phyloP scores from a whole-genome alignment of 345 rosid species.

The Euclidium syriacum region DNA sequence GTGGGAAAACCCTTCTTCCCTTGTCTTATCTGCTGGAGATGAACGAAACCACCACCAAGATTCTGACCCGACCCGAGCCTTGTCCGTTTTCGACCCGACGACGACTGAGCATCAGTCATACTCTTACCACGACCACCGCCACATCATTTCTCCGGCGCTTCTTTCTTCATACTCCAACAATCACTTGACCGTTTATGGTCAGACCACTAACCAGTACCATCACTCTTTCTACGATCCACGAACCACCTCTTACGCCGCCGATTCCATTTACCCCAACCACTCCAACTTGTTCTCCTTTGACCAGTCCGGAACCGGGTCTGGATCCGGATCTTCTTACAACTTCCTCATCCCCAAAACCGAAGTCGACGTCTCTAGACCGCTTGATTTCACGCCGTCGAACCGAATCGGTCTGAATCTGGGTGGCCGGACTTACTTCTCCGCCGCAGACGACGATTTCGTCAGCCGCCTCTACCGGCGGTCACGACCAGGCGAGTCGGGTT shows the following conservation, averaged over 20 bases:
- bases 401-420: conserved; percentile 89
- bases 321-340: conserved; percentile 14
- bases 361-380: conserved; percentile 41
- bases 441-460: conserved; percentile 86
- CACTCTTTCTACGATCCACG: conserved; percentile 48
- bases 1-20: conserved; percentile 65
- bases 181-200: conserved; percentile 16
- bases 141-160: conserved; percentile 26
- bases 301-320: neutral
- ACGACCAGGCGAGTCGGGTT: conserved; percentile 49
- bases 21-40: conserved; percentile 37
- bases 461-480: conserved; percentile 83
- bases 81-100: conserved; percentile 34
- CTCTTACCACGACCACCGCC: conserved; percentile 29
- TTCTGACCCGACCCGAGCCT: conserved; percentile 49
- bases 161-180: conserved; percentile 27
- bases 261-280: conserved; percentile 33
- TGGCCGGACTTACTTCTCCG: conserved; percentile 86
- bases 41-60: conserved; percentile 32
- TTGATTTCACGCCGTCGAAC: conserved; percentile 45
- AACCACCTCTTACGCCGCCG: conserved; percentile 29
- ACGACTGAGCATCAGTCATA: too few species aligned
- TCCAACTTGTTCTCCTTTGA: conserved; percentile 42
- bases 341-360: conserved; percentile 68
- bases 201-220: conserved; percentile 33